These are phyloP conservation scores for Verticillium tricorpus DNA, from an alignment of 2,329 filamentous ascomycete species.

Conservation along the genomic window DNA sequence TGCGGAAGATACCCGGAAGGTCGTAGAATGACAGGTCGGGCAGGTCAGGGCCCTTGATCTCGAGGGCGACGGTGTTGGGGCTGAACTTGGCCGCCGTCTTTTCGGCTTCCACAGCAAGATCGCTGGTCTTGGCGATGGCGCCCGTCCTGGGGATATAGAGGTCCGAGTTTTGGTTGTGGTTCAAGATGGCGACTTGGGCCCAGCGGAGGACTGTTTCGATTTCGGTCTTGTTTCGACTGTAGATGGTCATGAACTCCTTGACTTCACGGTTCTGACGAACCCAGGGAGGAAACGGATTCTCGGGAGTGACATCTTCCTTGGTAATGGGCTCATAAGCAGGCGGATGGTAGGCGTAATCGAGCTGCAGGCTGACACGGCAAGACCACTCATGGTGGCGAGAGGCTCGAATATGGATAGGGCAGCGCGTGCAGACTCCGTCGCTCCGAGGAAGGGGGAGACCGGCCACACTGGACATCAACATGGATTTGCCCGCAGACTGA, in stretches of 20 bases:
- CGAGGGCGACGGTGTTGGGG: slow-evolving; percentile 73
- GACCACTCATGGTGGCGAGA: slow-evolving; percentile 57
- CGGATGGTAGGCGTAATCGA: slow-evolving; percentile 56
- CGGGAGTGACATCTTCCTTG: slow-evolving; percentile 41
- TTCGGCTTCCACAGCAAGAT: slow-evolving; percentile 29
- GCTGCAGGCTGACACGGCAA: slow-evolving; percentile 62
- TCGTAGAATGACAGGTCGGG: slow-evolving; percentile 81
- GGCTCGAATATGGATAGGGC: slow-evolving; percentile 74
- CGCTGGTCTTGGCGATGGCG: slow-evolving; percentile 30
- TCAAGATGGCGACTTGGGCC: slow-evolving; percentile 74
- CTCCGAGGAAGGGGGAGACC: slow-evolving; percentile 69
- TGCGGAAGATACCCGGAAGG: slow-evolving; percentile 76
- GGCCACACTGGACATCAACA: slow-evolving; percentile 57
- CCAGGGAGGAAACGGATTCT: slow-evolving; percentile 64
- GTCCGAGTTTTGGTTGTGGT: slow-evolving; percentile 51
- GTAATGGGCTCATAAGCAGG: slow-evolving; percentile 30
- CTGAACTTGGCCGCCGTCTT: slow-evolving; percentile 64
- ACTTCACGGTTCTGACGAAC: slow-evolving; percentile 39
- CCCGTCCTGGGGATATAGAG: slow-evolving; percentile 50
- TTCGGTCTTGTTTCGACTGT: slow-evolving; percentile 43
- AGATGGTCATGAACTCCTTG: slow-evolving; percentile 60
- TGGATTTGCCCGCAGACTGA: slow-evolving; percentile 80
- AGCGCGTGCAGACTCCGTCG: slow-evolving; percentile 72
- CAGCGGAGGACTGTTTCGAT: slow-evolving; percentile 66
- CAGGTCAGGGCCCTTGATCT: slow-evolving; percentile 67